These are phyloP conservation scores for Candida taoyuanica DNA, from an alignment of 805 yeast genomes.

Conservation along the genomic window DNA sequence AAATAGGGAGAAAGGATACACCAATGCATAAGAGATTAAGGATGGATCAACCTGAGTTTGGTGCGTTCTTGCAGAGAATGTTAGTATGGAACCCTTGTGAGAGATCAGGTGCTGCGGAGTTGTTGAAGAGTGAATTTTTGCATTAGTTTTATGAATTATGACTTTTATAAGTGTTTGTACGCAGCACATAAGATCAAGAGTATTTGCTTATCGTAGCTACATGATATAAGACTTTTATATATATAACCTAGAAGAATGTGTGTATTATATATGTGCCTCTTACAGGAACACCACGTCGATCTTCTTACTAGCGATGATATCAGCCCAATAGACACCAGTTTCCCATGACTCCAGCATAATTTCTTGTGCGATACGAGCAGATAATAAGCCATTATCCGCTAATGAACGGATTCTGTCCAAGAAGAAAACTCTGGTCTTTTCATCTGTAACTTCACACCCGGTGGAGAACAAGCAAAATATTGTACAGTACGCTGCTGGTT, in stretches of 20 bases:
- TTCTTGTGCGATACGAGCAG: slow-evolving; percentile 20
- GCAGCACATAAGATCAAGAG: too few relatives aligned
- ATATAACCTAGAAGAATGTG: too few relatives aligned
- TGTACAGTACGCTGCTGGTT: slow-evolving; percentile 50
- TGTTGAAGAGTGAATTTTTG: slow-evolving; percentile 52
- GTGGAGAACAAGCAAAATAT: slow-evolving; percentile 48
- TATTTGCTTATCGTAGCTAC: too few relatives aligned
- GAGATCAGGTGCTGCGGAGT: slow-evolving; percentile 48
- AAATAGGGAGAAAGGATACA: slow-evolving; percentile 13
- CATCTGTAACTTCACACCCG: slow-evolving; percentile 47
- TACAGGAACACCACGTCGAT: slow-evolving; percentile 44
- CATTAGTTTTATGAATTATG: too few relatives aligned
- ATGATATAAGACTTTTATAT: too few relatives aligned
- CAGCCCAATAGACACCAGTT: slow-evolving; percentile 50
- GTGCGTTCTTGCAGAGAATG: slow-evolving; percentile 27
- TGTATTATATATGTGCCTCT: too few relatives aligned
- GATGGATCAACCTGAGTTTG: slow-evolving; percentile 19
- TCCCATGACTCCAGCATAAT: slow-evolving; percentile 51
- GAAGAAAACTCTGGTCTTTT: slow-evolving; percentile 31
- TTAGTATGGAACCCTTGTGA: slow-evolving; percentile 43
- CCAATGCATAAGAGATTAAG: slow-evolving; percentile 16
- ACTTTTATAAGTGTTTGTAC: too few relatives aligned
- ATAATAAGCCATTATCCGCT: slow-evolving; percentile 33
- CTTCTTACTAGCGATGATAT: slow-evolving; percentile 38
- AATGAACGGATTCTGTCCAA: slow-evolving; percentile 34